Percentiles rank a stretch among this genome's conserved stretches.
Evolutionary conservation across 176 grass and related monocot species (phyloP).

Genomic region (Stipa capillata): DNA sequence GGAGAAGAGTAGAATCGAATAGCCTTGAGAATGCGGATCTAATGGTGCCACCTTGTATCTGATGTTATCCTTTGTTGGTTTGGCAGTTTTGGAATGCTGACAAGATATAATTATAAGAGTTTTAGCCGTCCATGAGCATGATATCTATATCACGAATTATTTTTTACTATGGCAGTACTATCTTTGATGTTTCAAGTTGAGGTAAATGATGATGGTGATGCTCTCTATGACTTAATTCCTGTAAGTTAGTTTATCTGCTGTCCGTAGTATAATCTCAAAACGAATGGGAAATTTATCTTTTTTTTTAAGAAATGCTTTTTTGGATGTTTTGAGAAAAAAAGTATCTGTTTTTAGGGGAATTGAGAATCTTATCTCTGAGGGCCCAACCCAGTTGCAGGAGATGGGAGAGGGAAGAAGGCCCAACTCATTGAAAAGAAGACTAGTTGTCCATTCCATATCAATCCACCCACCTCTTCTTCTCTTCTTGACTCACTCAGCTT

Average conservation of each 20-base stretch:
- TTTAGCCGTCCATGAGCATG: background rate
- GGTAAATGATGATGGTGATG: background rate
- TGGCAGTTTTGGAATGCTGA: background rate
- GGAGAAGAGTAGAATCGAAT: constrained; percentile 18
- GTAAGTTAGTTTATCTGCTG: background rate
- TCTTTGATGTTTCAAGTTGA: background rate
- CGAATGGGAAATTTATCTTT: no score
- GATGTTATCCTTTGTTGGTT: background rate
- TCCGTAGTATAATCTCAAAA: background rate
- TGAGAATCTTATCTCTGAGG: no score
- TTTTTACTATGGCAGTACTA: background rate
- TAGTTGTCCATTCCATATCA: constrained; percentile 25
- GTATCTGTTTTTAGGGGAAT: no score
- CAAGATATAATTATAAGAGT: background rate
- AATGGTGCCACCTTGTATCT: background rate
- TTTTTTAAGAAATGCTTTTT: no score
- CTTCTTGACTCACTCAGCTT: no score
- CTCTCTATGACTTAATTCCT: background rate
- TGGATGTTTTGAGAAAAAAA: no score
- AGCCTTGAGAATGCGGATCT: background rate
- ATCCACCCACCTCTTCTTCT: no score
- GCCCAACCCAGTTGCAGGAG: background rate
- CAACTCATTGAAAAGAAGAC: background rate
- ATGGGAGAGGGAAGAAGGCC: background rate
- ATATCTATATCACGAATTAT: background rate